phyloP scores from a whole-genome alignment of 202 grass and related monocot species.

The Musa balbisiana region DNA sequence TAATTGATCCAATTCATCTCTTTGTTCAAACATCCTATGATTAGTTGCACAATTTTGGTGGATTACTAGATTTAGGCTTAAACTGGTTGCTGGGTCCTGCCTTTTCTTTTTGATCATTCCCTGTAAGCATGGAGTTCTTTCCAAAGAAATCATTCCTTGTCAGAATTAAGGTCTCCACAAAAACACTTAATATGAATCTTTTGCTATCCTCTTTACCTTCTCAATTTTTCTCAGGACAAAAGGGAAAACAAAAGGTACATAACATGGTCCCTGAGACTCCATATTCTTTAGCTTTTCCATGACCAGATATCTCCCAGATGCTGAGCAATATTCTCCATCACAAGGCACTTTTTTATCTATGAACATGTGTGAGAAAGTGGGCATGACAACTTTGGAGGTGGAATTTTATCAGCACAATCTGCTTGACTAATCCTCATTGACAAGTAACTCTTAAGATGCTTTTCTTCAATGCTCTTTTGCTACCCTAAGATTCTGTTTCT shows the following conservation, averaged over 20 bases:
- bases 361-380: not conserved
- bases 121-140: not conserved
- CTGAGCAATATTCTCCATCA: not conserved
- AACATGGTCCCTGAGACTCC: not conserved
- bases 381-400: not conserved
- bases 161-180: not conserved
- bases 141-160: not conserved
- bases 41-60: not conserved
- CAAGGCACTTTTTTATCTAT: not conserved
- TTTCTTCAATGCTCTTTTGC: too few species aligned
- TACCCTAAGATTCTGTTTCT: too few species aligned
- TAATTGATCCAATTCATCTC: not conserved
- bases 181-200: not conserved
- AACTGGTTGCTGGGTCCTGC: too few species aligned
- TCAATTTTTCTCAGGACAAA: not conserved
- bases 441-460: not conserved
- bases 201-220: not conserved
- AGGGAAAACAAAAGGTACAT: not conserved
- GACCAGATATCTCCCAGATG: not conserved
- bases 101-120: not conserved
- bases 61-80: too few species aligned
- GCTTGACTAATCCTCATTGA: not conserved
- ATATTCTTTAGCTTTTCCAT: not conserved
- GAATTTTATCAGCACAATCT: not conserved
- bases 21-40: not conserved